These are phyloP conservation scores for Pichia sp. DNA, from an alignment of 1,139 yeast species.

Conservation along the genomic window DNA sequence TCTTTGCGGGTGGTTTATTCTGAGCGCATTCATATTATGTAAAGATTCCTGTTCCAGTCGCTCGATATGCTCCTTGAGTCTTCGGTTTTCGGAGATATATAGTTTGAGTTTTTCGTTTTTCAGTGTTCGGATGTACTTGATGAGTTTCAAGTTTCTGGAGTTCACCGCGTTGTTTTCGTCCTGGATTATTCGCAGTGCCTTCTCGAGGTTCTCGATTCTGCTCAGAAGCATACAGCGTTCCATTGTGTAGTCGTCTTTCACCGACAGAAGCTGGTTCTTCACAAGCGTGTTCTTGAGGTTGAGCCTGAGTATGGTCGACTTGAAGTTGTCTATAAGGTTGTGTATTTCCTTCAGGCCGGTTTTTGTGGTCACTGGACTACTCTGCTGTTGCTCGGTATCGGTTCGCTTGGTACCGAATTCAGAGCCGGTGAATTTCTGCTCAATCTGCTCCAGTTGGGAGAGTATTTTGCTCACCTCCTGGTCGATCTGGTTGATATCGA, in stretches of 20 bases:
- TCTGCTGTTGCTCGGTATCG: background rate
- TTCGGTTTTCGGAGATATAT: constrained; percentile 26
- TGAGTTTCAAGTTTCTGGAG: constrained; percentile 29
- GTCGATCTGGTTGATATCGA: constrained; percentile 5
- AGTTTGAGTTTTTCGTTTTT: constrained; percentile 29
- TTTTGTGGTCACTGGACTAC: background rate
- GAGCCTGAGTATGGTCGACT: constrained; percentile 27
- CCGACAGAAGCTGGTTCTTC: constrained; percentile 26
- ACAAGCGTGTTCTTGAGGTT: constrained; percentile 30
- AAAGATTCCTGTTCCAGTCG: constrained; percentile 6
- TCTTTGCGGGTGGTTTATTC: constrained; percentile 5
- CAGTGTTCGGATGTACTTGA: constrained; percentile 29
- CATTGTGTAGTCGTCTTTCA: constrained; percentile 27
- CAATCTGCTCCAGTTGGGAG: background rate
- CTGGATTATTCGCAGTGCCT: constrained; percentile 24
- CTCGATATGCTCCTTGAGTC: constrained; percentile 20
- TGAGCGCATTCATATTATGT: background rate
- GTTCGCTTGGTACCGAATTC: no score
- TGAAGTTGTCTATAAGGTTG: constrained; percentile 15
- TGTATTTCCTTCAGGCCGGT: constrained; percentile 1
- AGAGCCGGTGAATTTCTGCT: background rate
- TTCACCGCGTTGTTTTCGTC: constrained; percentile 30
- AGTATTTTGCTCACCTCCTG: constrained; percentile 1
- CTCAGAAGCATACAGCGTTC: constrained; percentile 28
- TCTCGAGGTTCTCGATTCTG: constrained; percentile 27